Conservation (phyloP, 352 stramenopile species). For the Phytophthora macrochlamydospora region DNA sequence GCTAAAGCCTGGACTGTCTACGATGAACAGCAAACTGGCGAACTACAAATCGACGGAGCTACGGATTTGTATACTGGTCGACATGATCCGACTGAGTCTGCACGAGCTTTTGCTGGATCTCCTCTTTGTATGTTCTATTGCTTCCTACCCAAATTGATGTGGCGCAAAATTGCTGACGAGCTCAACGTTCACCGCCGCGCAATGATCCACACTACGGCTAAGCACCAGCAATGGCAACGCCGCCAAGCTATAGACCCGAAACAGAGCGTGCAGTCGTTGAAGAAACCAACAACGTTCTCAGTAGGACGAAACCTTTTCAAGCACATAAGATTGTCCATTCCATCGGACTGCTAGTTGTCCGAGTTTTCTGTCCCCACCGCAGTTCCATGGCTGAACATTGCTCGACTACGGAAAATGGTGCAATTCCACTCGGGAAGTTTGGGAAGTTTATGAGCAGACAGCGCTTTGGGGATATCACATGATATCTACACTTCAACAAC, state of each 20-base stretch:
- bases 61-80: conserved; percentile 3
- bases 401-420: not conserved
- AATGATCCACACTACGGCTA: not conserved
- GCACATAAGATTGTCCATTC: conserved; percentile 12
- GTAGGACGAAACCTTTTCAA: conserved; percentile 8
- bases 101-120: conserved; percentile 3
- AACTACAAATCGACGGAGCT: conserved; percentile 1
- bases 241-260: conserved; percentile 1
- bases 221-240: not conserved
- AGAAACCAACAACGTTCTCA: conserved; percentile 1
- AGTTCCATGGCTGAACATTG: conserved; percentile 3
- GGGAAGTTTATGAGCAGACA: conserved; percentile 16
- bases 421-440: conserved; percentile 13
- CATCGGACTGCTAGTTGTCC: conserved; percentile 11
- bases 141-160: conserved; percentile 11
- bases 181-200: not conserved
- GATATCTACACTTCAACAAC: conserved; percentile 16
- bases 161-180: conserved; percentile 6
- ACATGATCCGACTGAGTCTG: conserved; percentile 1
- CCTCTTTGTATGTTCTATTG: conserved; percentile 11
- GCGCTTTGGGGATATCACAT: conserved; percentile 16
- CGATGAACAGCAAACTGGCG: not conserved
- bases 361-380: not conserved
- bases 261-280: not conserved
- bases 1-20: not conserved